These are phyloP conservation scores for Ganoderma lucidum DNA, from an alignment of 1,284 basidiomycete genomes.

Conservation along the genomic window DNA sequence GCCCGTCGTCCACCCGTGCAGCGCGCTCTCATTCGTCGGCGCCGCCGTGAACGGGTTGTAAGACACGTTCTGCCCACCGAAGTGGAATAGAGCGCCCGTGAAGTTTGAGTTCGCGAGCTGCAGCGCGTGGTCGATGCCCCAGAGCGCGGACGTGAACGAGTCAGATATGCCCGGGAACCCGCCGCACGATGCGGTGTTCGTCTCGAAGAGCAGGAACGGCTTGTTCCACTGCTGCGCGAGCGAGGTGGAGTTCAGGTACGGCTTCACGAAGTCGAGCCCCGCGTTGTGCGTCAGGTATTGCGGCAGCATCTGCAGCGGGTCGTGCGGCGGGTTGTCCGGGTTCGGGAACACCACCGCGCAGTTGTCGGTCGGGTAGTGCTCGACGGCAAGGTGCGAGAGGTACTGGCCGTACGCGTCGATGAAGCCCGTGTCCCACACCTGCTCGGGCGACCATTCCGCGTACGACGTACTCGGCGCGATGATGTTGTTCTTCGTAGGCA, in stretches of 20 bases:
- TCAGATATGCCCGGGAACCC: constrained; percentile 81
- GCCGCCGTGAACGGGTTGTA: constrained; percentile 72
- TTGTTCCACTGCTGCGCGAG: constrained; percentile 52
- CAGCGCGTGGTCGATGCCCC: constrained; percentile 48
- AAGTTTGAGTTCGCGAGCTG: constrained; percentile 65
- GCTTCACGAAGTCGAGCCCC: constrained; percentile 51
- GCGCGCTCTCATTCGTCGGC: constrained; percentile 64
- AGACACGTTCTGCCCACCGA: constrained; percentile 71
- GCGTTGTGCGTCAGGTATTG: constrained; percentile 66
- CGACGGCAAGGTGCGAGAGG: constrained; percentile 53
- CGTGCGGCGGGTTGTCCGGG: constrained; percentile 36
- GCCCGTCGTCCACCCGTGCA: constrained; percentile 67
- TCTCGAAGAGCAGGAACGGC: constrained; percentile 75
- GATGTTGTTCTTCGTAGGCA: constrained; percentile 56
- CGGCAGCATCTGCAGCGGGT: constrained; percentile 61
- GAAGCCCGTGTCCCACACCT: constrained; percentile 57
- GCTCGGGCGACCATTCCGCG: constrained; percentile 46
- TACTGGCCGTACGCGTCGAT: constrained; percentile 48
- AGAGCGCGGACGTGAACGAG: constrained; percentile 57
- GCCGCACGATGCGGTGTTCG: constrained; percentile 83
- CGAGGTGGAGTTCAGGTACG: constrained; percentile 59
- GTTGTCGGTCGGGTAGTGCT: constrained; percentile 62
- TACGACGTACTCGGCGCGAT: constrained; percentile 55
- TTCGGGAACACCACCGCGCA: constrained; percentile 44
- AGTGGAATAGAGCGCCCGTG: constrained; percentile 62